These are phyloP conservation scores for Pseudocercospora pini-densiflorae DNA, from an alignment of 2,329 filamentous ascomycete genomes.

Conservation along the genomic window DNA sequence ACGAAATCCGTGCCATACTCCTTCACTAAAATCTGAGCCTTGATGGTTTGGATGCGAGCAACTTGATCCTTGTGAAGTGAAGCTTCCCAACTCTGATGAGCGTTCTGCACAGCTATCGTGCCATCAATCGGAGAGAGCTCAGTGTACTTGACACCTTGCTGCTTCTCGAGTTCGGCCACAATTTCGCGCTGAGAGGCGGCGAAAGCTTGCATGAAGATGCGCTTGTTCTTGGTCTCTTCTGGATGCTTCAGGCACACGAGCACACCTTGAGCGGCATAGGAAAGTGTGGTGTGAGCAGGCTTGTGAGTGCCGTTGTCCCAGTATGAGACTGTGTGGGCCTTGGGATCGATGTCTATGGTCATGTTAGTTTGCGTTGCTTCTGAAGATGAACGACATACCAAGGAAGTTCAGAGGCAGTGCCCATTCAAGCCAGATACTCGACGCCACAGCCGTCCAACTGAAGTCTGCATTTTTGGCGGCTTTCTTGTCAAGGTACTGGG, in stretches of 20 bases:
- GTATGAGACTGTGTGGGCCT: constrained; percentile 17
- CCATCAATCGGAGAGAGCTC: constrained; percentile 39
- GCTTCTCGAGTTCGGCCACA: constrained; percentile 66
- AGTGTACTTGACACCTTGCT: constrained; percentile 62
- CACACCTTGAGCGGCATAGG: constrained; percentile 37
- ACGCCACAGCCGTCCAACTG: constrained; percentile 39
- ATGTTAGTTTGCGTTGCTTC: constrained; percentile 10
- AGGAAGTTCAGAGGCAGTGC: constrained; percentile 19
- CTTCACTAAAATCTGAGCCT: constrained; percentile 23
- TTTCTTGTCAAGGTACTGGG: constrained; percentile 38
- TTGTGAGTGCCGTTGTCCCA: constrained; percentile 41
- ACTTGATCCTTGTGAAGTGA: constrained; percentile 13
- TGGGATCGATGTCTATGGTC: constrained; percentile 24
- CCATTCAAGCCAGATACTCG: constrained; percentile 43
- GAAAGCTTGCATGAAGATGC: constrained; percentile 68
- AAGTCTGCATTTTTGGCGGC: constrained; percentile 32
- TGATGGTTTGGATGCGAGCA: constrained; percentile 15
- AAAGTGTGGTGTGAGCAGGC: constrained; percentile 37
- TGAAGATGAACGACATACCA: constrained; percentile 25
- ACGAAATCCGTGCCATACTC: constrained; percentile 21
- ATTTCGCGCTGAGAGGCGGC: constrained; percentile 65
- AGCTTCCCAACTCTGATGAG: constrained; percentile 15
- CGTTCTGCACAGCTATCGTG: constrained; percentile 14
- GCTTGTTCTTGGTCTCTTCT: constrained; percentile 39
- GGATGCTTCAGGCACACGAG: constrained; percentile 35